phyloP scores from a whole-genome alignment of 1,284 basidiomycete genomes.

The Cryptococcus wingfieldii region DNA sequence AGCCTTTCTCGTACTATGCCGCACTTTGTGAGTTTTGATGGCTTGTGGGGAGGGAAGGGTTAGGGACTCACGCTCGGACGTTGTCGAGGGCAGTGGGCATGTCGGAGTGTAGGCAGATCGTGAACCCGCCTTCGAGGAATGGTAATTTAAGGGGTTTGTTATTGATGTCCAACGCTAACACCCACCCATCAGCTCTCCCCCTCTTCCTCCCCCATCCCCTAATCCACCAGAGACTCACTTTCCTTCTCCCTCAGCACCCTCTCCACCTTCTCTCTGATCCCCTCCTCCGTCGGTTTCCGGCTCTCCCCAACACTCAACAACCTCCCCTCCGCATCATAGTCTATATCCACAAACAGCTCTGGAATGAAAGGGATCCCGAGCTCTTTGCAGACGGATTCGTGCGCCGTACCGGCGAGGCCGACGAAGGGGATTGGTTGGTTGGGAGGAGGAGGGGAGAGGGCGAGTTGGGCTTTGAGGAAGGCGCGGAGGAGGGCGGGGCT shows the following conservation, averaged over 20 bases:
- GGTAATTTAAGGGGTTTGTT: neutral
- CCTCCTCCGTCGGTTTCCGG: neutral
- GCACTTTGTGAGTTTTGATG: no score
- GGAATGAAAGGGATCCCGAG: neutral
- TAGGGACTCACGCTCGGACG: neutral
- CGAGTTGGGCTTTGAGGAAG: neutral
- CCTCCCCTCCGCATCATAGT: neutral
- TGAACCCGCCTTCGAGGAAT: neutral
- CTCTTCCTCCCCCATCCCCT: neutral
- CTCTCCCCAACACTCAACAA: neutral
- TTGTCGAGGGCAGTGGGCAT: slow-evolving; percentile 1
- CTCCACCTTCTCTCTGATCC: neutral
- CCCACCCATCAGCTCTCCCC: neutral
- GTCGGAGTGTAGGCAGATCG: neutral
- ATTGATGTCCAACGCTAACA: neutral
- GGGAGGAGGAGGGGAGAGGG: neutral
- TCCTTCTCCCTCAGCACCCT: neutral
- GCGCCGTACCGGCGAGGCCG: neutral
- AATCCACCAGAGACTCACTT: neutral
- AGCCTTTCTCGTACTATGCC: no score
- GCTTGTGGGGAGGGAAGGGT: no score
- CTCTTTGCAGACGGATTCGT: neutral
- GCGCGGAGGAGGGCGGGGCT: neutral
- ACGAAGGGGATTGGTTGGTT: neutral
- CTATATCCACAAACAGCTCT: neutral